Base-by-base conservation (phyloP, 768 basidiomycete species). In the Collybia mongolica region DNA sequence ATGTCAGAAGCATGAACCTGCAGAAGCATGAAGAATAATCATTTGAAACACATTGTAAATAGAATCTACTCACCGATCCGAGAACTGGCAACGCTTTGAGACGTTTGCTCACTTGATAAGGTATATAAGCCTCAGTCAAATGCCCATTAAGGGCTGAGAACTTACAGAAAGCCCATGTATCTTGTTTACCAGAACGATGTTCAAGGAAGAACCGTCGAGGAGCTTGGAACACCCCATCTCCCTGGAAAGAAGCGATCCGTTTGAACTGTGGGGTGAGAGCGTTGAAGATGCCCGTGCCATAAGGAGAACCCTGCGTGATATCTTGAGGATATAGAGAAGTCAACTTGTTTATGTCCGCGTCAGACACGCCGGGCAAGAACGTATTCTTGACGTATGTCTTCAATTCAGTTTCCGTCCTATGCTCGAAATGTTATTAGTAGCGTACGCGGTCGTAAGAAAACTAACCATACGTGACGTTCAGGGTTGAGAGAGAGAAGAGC, bases 171-270 rank as follows among this genome's bases (percentile, higher is more conserved):
- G 64, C 59, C 76, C 77, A 81, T 1, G 67, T 68, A 4, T 68
- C 66, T 54, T 78, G 72, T 39, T 67, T 72, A 0, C 62, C 66
- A 0, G 72, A 61, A 1, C 54, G 62, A 19, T 65, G 48, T 24
- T 74, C 57, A 24, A 82, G 55, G 52, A 83, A 68, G 61, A 75
- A 75, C 2, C 79, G 58, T 11, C 80, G 62, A 39, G 81, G 74
- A 0, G 68, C 76, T 49, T 82, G 74, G 64, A 83, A 79, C 2
- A 74, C 65, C 28, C 64, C 61, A 52, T 83, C 82, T 0, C 81
- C 81, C 43, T 70, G 67, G 52, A 82, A 65, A 0, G 80, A 71
- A 4, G 81, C 71, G 5, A 81, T 52, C 1, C 79, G 68, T 55
- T 83, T 83, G 63, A 68, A 81, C 49, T 82, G 71, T 0, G 76